Evolutionary conservation across 345 rosid species (phyloP).

Genomic region (Salix dunnii): DNA sequence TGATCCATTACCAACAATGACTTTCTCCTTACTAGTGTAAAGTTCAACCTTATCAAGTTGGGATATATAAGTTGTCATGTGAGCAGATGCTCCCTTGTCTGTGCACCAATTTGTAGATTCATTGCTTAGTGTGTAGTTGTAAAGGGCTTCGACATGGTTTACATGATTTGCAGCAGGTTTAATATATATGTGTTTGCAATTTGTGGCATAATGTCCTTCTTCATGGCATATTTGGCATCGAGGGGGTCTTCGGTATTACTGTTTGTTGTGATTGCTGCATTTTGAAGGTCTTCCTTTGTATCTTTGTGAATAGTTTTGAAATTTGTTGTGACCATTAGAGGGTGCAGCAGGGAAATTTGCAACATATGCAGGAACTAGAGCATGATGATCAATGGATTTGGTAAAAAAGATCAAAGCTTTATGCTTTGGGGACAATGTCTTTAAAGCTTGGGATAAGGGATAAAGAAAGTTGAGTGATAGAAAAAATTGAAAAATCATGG

Average conservation of each 20-base stretch:
- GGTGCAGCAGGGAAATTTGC: not conserved
- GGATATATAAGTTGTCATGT: not conserved
- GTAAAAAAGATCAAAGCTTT: slow-evolving; percentile 1
- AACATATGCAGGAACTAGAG: too few relatives aligned
- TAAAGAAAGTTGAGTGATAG: not conserved
- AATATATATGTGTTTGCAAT: not conserved
- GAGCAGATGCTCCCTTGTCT: not conserved
- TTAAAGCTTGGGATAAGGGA: not conserved
- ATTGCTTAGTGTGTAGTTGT: accelerated
- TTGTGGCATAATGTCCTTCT: not conserved
- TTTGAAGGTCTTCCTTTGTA: not conserved
- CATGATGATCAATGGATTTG: not conserved
- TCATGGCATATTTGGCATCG: not conserved
- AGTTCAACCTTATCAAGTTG: not conserved
- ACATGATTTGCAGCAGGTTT: not conserved
- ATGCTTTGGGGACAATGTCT: not conserved
- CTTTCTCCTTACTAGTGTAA: slow-evolving; percentile 8
- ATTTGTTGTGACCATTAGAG: not conserved
- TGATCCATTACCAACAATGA: slow-evolving; percentile 14
- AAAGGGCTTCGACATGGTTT: not conserved
- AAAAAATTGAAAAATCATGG: not conserved
- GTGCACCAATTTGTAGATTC: not conserved
- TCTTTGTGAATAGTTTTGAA: too few relatives aligned
- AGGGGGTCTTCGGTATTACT: not conserved
- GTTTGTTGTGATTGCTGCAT: not conserved